Base-by-base conservation (phyloP, 306 rosid species). In the Vigna hirtella region DNA sequence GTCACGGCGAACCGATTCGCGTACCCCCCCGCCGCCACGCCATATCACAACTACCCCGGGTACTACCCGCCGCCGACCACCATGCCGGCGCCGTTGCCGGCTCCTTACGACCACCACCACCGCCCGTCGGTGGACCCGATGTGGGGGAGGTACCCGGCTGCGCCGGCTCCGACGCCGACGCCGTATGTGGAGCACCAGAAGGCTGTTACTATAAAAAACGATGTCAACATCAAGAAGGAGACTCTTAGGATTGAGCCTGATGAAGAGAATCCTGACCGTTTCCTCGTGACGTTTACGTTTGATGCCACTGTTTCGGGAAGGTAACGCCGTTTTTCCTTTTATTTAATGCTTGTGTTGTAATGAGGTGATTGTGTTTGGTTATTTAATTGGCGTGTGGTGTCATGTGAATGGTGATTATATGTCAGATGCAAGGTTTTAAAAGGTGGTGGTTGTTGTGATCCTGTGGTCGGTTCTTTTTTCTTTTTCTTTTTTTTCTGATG, bases 251-350 rank as follows among this genome's bases (percentile, higher is more conserved):
- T 93, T 59, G 99, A 87, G 7, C 82, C 90, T 2, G 99, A 96
- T 84, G 93, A 84, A 56, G 88, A 90, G 45, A 87, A 90, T 50
- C 85, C 94, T 1, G 98, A 97, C 14, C 68, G 74, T 30, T 89
- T 86, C 53, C 93, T 96, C 24, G 90, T 93, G 16, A 75, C 93
- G 2, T 93, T 96, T 74, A 89, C 91, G 1, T 90, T 90, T 64
- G 99, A 96, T 79, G 98, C 99, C 40, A 90, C 97, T 20, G 91
- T 90, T 82, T 84, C 93, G 28, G 97, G 99, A 22, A 90, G 99
- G 99, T 96, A 82, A 56, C 4, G 1, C 18, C 15, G 20, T 30
- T 15, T 51, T 40, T 20, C 26, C 32, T 28, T 42, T 82, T 43
- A 8, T 38, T 64, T 32, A 62, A 16, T 62, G 68, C n/a, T 42